Base-by-base conservation (phyloP, 192 early-diverging fungal species). In the Podila horticola region DNA sequence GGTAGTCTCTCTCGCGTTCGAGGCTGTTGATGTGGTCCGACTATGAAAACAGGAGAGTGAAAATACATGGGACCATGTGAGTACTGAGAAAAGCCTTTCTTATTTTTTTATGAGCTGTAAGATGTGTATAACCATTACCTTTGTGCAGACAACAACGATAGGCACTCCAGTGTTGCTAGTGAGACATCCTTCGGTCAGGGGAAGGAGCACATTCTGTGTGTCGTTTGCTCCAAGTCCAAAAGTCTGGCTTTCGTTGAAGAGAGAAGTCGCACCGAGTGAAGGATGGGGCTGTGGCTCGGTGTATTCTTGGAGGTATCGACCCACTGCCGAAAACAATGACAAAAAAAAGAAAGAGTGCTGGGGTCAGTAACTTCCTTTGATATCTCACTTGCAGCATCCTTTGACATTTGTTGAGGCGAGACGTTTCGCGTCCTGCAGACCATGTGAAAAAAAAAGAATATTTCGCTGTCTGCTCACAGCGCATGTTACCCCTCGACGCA, bases 111-210 rank as follows among this genome's bases (percentile, higher is more conserved):
- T 29, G 52, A 63, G 13, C 31, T 36, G 15, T 3, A 17, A 1
- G 12, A 4, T 45, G 8, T 3, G 34, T 36, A 10, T 36, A 0
- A 45, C 15, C 28, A 30, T 58, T 79, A 92, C 93, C 90, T 98
- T 98, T 66, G 90, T 85, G 79, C 94, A 96, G 45, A 98, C 95
- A 7, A 99, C 84, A n/a, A 94, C 85, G 31, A 99, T 88, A 3
- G 96, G 95, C 34, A 99, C 83, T 33, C 95, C 97, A 22, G 97
- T 85, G 72, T 98, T 99, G 58, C 82, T 85, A 11, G 92, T 93
- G 41, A 99, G 77, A n/a, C 90, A 90, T 45, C 97, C 97, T 12
- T 84, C 86, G 13, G 90, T 90, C 59, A 99, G 74, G 28, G 94
- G 95, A 30, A 94, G 79, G 30, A 89, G 77, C 19, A 93, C 90